These are phyloP conservation scores for Naganishia liquefaciens DNA, from an alignment of 1,284 basidiomycete genomes.

Conservation along the genomic window DNA sequence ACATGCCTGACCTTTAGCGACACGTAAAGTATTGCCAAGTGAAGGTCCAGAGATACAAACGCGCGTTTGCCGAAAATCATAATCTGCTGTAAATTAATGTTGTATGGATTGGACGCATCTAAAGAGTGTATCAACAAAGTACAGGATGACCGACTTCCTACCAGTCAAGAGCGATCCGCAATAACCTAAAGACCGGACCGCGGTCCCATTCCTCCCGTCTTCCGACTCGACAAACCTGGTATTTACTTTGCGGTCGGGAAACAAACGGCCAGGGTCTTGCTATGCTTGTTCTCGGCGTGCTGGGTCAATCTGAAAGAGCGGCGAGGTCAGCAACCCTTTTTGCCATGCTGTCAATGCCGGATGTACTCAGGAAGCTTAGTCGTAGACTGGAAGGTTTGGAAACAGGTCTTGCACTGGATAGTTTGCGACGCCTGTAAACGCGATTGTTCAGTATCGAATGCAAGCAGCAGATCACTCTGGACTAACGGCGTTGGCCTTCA, in stretches of 20 bases:
- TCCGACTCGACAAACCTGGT: too few species aligned
- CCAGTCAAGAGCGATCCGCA: neutral
- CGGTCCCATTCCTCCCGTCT: too few species aligned
- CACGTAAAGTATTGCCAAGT: too few species aligned
- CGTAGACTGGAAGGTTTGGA: constrained; percentile 57
- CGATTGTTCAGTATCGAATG: neutral
- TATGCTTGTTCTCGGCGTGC: constrained; percentile 17
- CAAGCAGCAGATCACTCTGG: neutral
- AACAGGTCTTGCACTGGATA: constrained; percentile 56
- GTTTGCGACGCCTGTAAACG: constrained; percentile 52
- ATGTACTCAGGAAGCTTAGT: constrained; percentile 54
- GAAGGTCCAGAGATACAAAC: too few species aligned
- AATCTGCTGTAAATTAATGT: neutral
- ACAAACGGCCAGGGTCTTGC: constrained; percentile 15
- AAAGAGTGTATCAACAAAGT: constrained; percentile 13
- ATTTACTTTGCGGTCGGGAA: constrained; percentile 1
- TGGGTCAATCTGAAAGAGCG: neutral
- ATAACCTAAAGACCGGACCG: too few species aligned
- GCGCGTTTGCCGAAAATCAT: too few species aligned
- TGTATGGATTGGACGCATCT: neutral
- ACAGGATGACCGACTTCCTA: constrained; percentile 13
- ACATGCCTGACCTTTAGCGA: too few species aligned
- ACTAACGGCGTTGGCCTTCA: constrained; percentile 52
- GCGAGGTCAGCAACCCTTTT: neutral
- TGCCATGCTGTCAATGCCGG: neutral